Evolutionary conservation across 2,329 filamentous ascomycete species (phyloP), one percentile per base, ranked within the genome.

Genomic region (Sporothrix pseudoabietina): DNA sequence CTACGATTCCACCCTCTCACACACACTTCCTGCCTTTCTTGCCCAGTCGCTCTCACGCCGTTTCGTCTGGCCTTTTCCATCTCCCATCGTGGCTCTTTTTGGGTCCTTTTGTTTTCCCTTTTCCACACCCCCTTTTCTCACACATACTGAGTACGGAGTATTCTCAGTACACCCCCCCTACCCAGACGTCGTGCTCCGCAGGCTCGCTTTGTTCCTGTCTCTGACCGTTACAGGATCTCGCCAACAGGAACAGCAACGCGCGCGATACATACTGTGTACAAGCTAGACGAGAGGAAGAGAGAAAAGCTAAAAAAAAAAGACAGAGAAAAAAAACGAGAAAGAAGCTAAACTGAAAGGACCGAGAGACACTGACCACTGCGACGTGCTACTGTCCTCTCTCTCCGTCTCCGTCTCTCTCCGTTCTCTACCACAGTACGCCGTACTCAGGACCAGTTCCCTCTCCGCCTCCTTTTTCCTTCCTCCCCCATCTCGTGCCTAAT

Each of bases 401-500:
- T 35, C 26, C 26, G 6, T 52, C 68, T 59, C 32, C 52, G 26
- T 32, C 63, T 52, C 54, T 41, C 55, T 19, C 7, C 22, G 41
- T 55, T 44, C 41, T 35, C 41, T 22, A 12, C 68, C 26, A 26
- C 26, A 26, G 26, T 26, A 26, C 26, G 26, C 26, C 26, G 26
- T 26, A 26, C 26, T 26, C 26, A 1, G 26, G 26, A 26, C 26
- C 26, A 26, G 26, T 26, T 26, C 26, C 68, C 32, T 54, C 69
- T 52, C 30, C 59, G 47, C 52, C 16, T n/a, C 30, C 19, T 32
- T 32, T 30, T 30, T 14, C 61, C 44, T 35, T 35, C 65, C 8
- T 6, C 32, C 32, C 52, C 49, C 22, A 12, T 52, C 16, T 61
- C 47, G 54, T 70, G 72, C 72, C 72, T 73, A 44, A 73, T 68